Evolutionary conservation across 345 rosid genomes (phyloP).

Genomic region (Erysimum cheiranthoides): DNA sequence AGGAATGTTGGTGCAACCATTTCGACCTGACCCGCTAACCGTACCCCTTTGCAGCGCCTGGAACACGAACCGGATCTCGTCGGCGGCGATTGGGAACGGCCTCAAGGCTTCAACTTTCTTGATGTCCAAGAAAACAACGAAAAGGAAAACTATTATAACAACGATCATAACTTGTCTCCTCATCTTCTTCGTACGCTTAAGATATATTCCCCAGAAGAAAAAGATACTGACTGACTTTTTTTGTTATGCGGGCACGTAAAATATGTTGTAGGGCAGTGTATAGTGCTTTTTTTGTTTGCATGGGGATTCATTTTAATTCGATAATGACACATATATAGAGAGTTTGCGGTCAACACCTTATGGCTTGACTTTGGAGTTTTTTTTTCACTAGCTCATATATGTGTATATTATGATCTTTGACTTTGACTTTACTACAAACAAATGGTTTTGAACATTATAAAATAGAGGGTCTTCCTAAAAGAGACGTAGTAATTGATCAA

Average conservation of each 20-base stretch:
- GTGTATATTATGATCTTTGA: slow-evolving; percentile 23
- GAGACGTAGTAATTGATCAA: slow-evolving; percentile 36
- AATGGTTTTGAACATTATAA: slow-evolving; percentile 22
- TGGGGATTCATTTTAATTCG: slow-evolving; percentile 15
- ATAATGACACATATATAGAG: slow-evolving; percentile 23
- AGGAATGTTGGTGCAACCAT: slow-evolving; percentile 42
- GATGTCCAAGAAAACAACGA: slow-evolving; percentile 19
- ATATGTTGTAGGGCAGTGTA: not conserved
- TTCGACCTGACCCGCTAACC: slow-evolving; percentile 28
- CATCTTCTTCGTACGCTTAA: slow-evolving; percentile 1
- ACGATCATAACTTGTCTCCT: slow-evolving; percentile 25
- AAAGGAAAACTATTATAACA: slow-evolving; percentile 12
- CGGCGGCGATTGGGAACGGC: slow-evolving; percentile 21
- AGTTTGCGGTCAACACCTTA: slow-evolving; percentile 18
- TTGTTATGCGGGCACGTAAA: slow-evolving; percentile 15
- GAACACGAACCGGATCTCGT: slow-evolving; percentile 31
- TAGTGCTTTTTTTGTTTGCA: slow-evolving; percentile 20
- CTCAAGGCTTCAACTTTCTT: slow-evolving; percentile 35
- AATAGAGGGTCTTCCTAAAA: no score
- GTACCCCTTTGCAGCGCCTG: slow-evolving; percentile 33
- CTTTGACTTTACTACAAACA: slow-evolving; percentile 28
- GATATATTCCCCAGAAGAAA: not conserved
- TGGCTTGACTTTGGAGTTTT: slow-evolving; percentile 29
- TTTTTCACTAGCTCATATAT: not conserved
- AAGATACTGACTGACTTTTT: not conserved